Base-by-base conservation (phyloP, 2,329 filamentous ascomycete genomes). In the Thielaviopsis euricoi region DNA sequence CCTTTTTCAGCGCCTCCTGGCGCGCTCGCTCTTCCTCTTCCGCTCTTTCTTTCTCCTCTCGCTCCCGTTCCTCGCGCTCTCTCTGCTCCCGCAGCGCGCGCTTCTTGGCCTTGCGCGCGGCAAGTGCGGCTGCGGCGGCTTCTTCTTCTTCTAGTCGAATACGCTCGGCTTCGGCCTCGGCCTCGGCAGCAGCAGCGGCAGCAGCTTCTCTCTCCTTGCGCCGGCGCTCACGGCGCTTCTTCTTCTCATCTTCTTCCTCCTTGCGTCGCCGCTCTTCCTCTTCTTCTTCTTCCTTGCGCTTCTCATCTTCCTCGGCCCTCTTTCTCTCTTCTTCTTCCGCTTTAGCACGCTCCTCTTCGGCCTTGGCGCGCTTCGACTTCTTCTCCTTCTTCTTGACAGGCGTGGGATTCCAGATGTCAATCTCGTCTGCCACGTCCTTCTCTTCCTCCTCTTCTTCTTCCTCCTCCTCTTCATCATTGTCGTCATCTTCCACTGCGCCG, bases 191-290 rank as follows among this genome's bases (percentile, higher is more conserved):
- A 17, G 56, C 50, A 15, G 51, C 57, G 17, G 53, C 62, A 57
- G 67, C 66, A 56, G 67, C 66, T 54, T 69, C 67, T 61, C 67
- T 71, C 37, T 70, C 67, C 61, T 66, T 71, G 10, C 66, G 63
- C 60, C 65, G 69, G 61, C 64, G 63, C 37, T 64, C 63, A 15
- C 58, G 58, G 49, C 26, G 62, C 49, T 15, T n/a, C 29, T 33
- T 33, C 29, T 33, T 33, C 3, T 15, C 37, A 7, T 15, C 13
- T 52, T 21, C 48, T n/a, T 48, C 26, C 19, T 17, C 25, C 48
- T 15, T 49, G n/a, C 23, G 50, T 29, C 55, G 26, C 19, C 46
- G 5, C 17, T 52, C 58, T 25, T 53, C 54, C 62, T 62, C 12
- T 60, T 68, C 68, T 1, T 65, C 58, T 21, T 66, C 64, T 55